A percentile compares a stretch with the other conserved stretches of the same genome.
phyloP scores from a whole-genome alignment of 208 protist genomes.

The Trypanosomatidae sp. region DNA sequence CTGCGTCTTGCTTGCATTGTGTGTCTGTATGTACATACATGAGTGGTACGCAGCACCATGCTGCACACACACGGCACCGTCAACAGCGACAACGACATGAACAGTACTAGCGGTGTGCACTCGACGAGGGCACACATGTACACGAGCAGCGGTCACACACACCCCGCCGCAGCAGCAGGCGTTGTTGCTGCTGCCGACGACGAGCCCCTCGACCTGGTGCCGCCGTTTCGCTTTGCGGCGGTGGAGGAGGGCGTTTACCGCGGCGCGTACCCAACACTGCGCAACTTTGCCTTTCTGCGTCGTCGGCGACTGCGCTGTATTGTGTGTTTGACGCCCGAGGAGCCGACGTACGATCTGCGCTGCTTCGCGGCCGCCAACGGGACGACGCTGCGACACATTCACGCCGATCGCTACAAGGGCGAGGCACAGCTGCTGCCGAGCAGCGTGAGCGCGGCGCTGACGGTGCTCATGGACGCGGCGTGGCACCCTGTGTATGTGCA shows the following conservation, averaged over 20 bases:
- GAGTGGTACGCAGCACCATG: too few species aligned
- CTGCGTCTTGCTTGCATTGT: too few species aligned
- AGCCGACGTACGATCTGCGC: conserved; percentile 64
- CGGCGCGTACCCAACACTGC: conserved; percentile 73
- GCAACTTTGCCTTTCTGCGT: conserved; percentile 64
- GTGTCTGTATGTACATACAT: too few species aligned
- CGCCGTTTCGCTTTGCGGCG: conserved; percentile 54
- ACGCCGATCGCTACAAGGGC: conserved; percentile 70
- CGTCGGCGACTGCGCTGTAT: conserved; percentile 42
- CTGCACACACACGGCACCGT: too few species aligned
- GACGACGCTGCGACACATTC: conserved; percentile 52
- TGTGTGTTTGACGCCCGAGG: conserved; percentile 65
- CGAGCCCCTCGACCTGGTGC: conserved; percentile 35
- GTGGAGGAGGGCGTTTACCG: conserved; percentile 74
- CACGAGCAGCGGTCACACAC: too few species aligned
- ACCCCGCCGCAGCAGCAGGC: too few species aligned
- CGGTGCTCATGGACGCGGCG: conserved; percentile 37
- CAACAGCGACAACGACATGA: too few species aligned
- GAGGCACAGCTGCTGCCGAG: conserved; percentile 66
- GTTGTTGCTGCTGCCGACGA: background rate
- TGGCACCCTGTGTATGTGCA: conserved; percentile 70
- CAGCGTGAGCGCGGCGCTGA: conserved; percentile 43
- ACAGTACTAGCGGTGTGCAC: too few species aligned
- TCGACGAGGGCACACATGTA: too few species aligned
- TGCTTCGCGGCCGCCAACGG: conserved; percentile 35